phyloP scores from a whole-genome alignment of 176 grass and related monocot genomes.

The Pharus latifolius region DNA sequence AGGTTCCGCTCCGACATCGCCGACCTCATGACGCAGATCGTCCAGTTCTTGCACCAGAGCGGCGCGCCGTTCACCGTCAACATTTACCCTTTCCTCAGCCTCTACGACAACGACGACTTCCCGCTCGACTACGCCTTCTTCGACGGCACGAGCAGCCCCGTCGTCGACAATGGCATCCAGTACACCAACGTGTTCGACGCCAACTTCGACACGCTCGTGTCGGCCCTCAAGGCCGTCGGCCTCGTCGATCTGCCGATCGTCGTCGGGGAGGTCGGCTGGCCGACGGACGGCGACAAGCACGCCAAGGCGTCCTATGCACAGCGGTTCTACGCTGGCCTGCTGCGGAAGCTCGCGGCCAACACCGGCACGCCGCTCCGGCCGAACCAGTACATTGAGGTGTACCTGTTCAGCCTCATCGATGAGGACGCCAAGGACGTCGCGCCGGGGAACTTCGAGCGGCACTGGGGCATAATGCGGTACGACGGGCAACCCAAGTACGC shows the following conservation, averaged over 20 bases:
- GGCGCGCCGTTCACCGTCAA: conserved; percentile 75
- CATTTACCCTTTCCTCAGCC: conserved; percentile 87
- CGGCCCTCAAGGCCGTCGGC: conserved; percentile 25
- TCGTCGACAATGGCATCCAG: conserved; percentile 33
- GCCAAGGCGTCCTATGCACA: conserved; percentile 31
- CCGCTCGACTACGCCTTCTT: conserved; percentile 84
- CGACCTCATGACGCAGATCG: conserved; percentile 63
- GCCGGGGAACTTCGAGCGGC: conserved; percentile 73
- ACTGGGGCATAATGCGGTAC: conserved; percentile 67
- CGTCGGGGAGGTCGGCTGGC: conserved; percentile 78
- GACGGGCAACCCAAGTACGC: conserved; percentile 68
- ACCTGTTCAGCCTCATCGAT: conserved; percentile 74
- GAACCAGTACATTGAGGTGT: conserved; percentile 52
- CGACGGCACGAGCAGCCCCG: conserved; percentile 39
- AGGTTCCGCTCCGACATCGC: conserved; percentile 40
- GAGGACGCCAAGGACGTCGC: conserved; percentile 63
- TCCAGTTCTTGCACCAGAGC: conserved; percentile 53
- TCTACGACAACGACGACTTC: conserved; percentile 42
- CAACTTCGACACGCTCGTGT: conserved; percentile 69
- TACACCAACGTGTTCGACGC: conserved; percentile 95
- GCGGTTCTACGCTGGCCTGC: conserved; percentile 50
- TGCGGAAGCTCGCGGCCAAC: conserved; percentile 37
- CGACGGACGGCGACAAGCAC: conserved; percentile 53
- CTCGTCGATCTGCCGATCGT: conserved; percentile 35
- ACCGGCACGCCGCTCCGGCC: conserved; percentile 51